Percentiles rank a stretch among this genome's conserved stretches.
Conservation (phyloP, 257 asterid genomes). For the Catharanthus roseus region DNA sequence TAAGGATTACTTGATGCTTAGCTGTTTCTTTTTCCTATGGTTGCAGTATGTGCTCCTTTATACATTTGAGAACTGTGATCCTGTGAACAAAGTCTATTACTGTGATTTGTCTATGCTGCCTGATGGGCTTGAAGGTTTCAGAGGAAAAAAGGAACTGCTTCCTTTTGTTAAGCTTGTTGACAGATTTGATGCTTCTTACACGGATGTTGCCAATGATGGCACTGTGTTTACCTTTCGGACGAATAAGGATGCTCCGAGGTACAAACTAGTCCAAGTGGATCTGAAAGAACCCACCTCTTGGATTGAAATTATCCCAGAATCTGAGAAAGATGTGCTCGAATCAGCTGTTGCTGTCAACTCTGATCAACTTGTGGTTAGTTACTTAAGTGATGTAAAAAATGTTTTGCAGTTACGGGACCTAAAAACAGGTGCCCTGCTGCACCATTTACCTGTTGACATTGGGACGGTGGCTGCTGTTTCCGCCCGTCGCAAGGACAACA, state of each 20-base stretch:
- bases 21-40: constrained; percentile 8
- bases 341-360: constrained; percentile 73
- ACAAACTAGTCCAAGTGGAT: constrained; percentile 74
- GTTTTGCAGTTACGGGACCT: constrained; percentile 83
- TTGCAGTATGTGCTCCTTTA: constrained; percentile 79
- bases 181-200: constrained; percentile 70
- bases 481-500: constrained; percentile 59
- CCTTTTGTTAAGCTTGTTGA: constrained; percentile 84
- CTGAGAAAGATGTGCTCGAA: constrained; percentile 78
- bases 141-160: constrained; percentile 47
- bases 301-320: constrained; percentile 66
- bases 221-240: constrained; percentile 72
- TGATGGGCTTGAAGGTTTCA: constrained; percentile 58
- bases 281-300: constrained; percentile 58
- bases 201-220: constrained; percentile 66
- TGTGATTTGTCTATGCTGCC: constrained; percentile 65
- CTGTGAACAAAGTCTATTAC: constrained; percentile 78
- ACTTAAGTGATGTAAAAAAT: constrained; percentile 80
- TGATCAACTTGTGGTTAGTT: constrained; percentile 56
- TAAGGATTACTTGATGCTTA: background rate
- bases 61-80: constrained; percentile 66
- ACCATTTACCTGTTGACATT: constrained; percentile 69
- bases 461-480: constrained; percentile 72
- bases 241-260: constrained; percentile 88
- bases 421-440: constrained; percentile 61